Evolutionary conservation across 164 flowering plant genomes (phyloP), one percentile per base, ranked within the genome.

Genomic region (Magnolia changhungtana): DNA sequence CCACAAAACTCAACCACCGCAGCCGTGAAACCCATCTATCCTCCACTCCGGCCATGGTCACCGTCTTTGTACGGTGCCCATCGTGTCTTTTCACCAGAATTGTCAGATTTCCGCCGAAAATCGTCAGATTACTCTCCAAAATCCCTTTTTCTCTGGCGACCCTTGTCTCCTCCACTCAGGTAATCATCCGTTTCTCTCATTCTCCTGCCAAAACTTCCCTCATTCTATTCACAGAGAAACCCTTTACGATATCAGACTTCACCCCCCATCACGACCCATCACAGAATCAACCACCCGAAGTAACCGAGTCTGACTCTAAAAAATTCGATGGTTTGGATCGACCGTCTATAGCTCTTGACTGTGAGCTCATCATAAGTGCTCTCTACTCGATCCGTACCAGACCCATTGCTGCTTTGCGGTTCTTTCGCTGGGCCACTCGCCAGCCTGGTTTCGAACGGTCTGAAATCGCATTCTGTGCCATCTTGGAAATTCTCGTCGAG

Each of bases 351-450:
- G 67, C 89, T 69, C 1, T 31, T 8, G 86, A 91, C 72, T 77
- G 84, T 14, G 82, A 86, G 1, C 76, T 86, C 82, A 83, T 91
- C 1, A 11, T 82, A 2, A 1, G 24, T 23, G 24, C 24, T 23
- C 24, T 23, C 24, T 23, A 23, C 76, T 92, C 11, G 23, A 75
- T 88, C 50, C 73, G 81, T 11, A 18, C 52, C 0, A 77, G 74
- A 49, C 94, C 96, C 45, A 79, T 74, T 23, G 27, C 81, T 18
- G 92, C 89, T 20, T 58, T 89, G 23, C 79, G 85, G 50, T 84
- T 92, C 72, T 92, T 88, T 63, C 69, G 83, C 2, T 90, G 91
- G 96, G 89, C 83, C 1, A 83, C 79, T 75, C 67, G 79, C 4
- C 92, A 89, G 61, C 83, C 81, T 3, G 90, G 83, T 37, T 86